phyloP scores from a whole-genome alignment of 768 basidiomycete species.

The Naganishia vishniacii region DNA sequence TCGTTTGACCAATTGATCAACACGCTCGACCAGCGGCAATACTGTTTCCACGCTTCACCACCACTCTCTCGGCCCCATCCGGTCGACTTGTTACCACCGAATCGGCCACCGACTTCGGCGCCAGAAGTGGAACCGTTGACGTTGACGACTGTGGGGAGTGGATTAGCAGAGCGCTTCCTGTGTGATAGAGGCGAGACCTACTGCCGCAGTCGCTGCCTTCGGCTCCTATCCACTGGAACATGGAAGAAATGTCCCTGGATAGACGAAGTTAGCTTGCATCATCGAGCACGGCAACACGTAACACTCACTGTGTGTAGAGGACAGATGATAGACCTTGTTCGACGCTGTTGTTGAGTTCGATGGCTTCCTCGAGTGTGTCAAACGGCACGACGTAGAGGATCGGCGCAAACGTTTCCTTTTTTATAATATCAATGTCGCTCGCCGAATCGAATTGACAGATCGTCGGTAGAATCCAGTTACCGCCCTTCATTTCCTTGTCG shows the following conservation, averaged over 20 bases:
- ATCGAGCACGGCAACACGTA: neutral
- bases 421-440: slow-evolving; percentile 30
- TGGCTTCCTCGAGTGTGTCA: slow-evolving; percentile 55
- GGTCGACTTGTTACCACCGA: slow-evolving; percentile 58
- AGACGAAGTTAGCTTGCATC: slow-evolving; percentile 44
- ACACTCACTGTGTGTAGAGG: slow-evolving; percentile 24
- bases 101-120: slow-evolving; percentile 75
- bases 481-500: slow-evolving; percentile 54
- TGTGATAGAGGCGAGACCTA: slow-evolving; percentile 53
- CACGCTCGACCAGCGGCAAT: slow-evolving; percentile 54
- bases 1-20: slow-evolving; percentile 88
- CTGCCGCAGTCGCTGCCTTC: slow-evolving; percentile 84
- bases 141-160: slow-evolving; percentile 45
- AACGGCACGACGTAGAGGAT: slow-evolving; percentile 77
- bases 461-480: slow-evolving; percentile 86
- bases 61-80: slow-evolving; percentile 85
- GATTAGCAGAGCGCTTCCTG: slow-evolving; percentile 3
- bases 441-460: slow-evolving; percentile 55
- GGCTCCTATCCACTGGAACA: slow-evolving; percentile 90
- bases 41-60: slow-evolving; percentile 98
- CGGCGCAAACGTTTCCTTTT: slow-evolving; percentile 73
- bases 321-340: slow-evolving; percentile 71
- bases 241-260: slow-evolving; percentile 74
- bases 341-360: slow-evolving; percentile 83
- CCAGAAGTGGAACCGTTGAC: slow-evolving; percentile 66